Base-by-base conservation (phyloP, 1,139 yeast species). In the Pichia inconspicua region DNA sequence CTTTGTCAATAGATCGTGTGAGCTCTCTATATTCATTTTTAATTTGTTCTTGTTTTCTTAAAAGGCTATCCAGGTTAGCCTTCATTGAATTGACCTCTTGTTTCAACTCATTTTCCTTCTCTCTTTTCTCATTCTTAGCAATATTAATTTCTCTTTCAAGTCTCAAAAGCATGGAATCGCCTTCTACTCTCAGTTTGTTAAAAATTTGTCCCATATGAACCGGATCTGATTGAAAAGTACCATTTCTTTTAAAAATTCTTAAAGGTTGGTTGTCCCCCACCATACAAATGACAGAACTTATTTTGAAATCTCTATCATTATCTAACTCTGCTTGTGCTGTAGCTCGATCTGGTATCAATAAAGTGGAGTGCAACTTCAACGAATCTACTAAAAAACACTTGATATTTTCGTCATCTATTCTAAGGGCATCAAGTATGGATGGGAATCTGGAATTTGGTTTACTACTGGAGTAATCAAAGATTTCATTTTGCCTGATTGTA, bases 351-450 rank as follows among this genome's bases (percentile, higher is more conserved):
- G 72, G 69, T 25, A 79, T 71, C 38, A 89, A 66, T 0, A 84
- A 68, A 0, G 74, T 68, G 28, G 74, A 72, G 58, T 90, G 96
- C 45, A 86, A 74, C 30, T 68, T 70, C 47, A 73, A 73, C 15
- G 73, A 58, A 66, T 90, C 97, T 49, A 89, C 80, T 48, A 90
- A 65, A 1, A 84, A 68, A 55, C 77, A 81, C 56, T 75, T 71
- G 2, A 82, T 72, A 44, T 75, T 74, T 34, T 75, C 78, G 52
- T 80, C 70, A 1, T 71, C 67, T 49, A 86, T 70, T 3, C 74
- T 73, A 30, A 90, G 58, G 32, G 77, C 78, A 60, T 87, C 92
- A 15, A 79, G 62, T 14, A 89, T 61, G 0, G 86, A 77, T 2
- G 72, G 49, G 12, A 65, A 52, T 4, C 53, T 43, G 14, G 59